Base-by-base conservation (phyloP, 2,329 filamentous ascomycete species). In the Gnomoniopsis smithogilvyi region DNA sequence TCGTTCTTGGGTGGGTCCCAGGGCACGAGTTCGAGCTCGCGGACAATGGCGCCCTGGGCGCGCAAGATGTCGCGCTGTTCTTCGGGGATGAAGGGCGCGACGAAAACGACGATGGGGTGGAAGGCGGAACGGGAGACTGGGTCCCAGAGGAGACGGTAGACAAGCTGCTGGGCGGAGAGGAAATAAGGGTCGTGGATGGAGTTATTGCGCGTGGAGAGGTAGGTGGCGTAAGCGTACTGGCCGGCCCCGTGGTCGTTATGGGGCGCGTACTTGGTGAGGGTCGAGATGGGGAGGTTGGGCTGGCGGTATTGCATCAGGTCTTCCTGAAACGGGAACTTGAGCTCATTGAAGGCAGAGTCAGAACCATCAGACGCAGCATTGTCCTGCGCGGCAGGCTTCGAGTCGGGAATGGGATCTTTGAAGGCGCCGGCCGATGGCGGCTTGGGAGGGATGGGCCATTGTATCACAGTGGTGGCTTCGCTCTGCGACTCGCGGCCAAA, bases 101-200 rank as follows among this genome's bases (percentile, higher is more conserved):
- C 57, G 54, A 62, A 62, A 33, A 60, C 53, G 50, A 62, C 43
- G 22, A 59, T 19, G 14, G 60, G 60, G 49, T 62, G 34, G 14
- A 21, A 46, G 43, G 43, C 43, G 26, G 60, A 62, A 24, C 56
- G 56, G 11, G 60, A 62, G 24, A 41, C 50, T 45, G 60, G 56
- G 45, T 59, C 60, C 60, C 60, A 62, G 0, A 62, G 56, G n/a
- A 62, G 22, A 12, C 60, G 60, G 53, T 62, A 56, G 30, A 62
- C 56, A 47, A 60, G 60, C 49, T 62, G 60, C 60, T 59, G 58
- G n/a, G 60, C 60, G 2, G 60, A 59, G 21, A 62, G 52, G 53
- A 62, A 62, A 56, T 62, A 62, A 3, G 60, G 60, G 50, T 62
- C 60, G 43, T 58, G 52, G 33, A 56, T 33, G 33, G 24, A 59